Evolutionary conservation across 441 rosid species (phyloP).

Genomic region (Erodium moschatum): DNA sequence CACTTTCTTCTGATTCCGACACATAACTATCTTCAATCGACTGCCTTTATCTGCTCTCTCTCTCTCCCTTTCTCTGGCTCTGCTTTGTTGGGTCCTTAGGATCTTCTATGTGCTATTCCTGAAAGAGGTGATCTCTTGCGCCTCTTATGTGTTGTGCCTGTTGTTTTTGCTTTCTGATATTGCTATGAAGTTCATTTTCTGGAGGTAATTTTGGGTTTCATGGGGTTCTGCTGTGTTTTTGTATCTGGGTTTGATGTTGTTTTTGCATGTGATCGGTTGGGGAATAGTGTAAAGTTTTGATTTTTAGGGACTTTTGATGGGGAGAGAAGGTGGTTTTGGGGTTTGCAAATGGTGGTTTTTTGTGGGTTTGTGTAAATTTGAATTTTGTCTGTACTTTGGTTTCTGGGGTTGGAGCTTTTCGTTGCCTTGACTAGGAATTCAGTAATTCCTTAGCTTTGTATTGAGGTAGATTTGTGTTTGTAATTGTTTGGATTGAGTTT

Average conservation of each 20-base stretch:
- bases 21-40: constrained; percentile 8
- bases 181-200: not conserved
- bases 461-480: not conserved
- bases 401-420: not conserved
- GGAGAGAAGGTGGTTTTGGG: not conserved
- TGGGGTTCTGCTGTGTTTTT: constrained; percentile 1
- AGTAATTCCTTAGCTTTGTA: not conserved
- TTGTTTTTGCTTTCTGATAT: not conserved
- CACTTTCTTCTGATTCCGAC: constrained; percentile 7
- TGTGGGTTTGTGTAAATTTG: not conserved
- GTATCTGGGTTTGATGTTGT: not conserved
- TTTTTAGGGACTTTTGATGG: not conserved
- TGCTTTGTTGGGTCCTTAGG: constrained; percentile 5
- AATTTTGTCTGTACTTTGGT: not conserved
- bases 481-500: not conserved
- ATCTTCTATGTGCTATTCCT: not conserved
- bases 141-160: not conserved
- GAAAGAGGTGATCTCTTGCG: not conserved
- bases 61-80: constrained; percentile 4
- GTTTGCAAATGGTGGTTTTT: constrained; percentile 8
- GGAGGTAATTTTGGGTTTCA: not conserved
- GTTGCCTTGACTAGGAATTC: not conserved
- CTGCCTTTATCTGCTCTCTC: constrained; percentile 8
- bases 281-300: not conserved
- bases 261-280: constrained; percentile 9